These are phyloP conservation scores for Wickerhamiella dianesei DNA, from an alignment of 805 yeast genomes.

Conservation along the genomic window DNA sequence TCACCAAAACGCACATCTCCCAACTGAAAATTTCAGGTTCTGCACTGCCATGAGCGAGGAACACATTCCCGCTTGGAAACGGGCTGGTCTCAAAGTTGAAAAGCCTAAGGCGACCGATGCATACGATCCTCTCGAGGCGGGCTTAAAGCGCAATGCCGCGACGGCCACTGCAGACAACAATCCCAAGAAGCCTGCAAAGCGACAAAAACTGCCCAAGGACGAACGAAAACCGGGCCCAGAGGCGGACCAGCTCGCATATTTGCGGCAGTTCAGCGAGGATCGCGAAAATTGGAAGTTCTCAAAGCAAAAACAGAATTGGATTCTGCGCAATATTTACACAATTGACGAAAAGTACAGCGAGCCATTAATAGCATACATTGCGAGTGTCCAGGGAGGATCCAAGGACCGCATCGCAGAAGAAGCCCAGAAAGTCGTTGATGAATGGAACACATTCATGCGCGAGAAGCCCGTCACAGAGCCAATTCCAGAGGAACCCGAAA, in stretches of 20 bases:
- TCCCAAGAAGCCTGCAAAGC: constrained; percentile 49
- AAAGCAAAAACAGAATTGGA: constrained; percentile 80
- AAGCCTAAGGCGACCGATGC: constrained; percentile 27
- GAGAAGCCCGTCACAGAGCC: constrained; percentile 18
- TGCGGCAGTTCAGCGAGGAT: constrained; percentile 45
- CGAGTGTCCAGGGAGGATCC: constrained; percentile 59
- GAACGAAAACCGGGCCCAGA: constrained; percentile 57
- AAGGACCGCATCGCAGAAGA: constrained; percentile 41
- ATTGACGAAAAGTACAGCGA: constrained; percentile 41
- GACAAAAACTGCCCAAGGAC: constrained; percentile 52
- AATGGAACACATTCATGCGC: constrained; percentile 43
- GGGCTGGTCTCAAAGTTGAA: constrained; percentile 46
- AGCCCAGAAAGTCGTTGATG: constrained; percentile 33
- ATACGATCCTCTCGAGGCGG: constrained; percentile 17
- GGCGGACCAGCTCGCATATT: constrained; percentile 56
- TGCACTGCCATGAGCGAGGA: neutral
- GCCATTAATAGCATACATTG: constrained; percentile 39
- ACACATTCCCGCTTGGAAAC: constrained; percentile 65
- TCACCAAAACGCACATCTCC: neutral
- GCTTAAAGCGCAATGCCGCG: constrained; percentile 20
- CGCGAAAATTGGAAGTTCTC: constrained; percentile 65
- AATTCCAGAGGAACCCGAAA: constrained; percentile 2
- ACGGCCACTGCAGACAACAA: constrained; percentile 9
- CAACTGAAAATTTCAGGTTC: neutral
- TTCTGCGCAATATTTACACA: constrained; percentile 43